Conservation (phyloP, 1,139 yeast species). For the Suhomyces choctaworum region DNA sequence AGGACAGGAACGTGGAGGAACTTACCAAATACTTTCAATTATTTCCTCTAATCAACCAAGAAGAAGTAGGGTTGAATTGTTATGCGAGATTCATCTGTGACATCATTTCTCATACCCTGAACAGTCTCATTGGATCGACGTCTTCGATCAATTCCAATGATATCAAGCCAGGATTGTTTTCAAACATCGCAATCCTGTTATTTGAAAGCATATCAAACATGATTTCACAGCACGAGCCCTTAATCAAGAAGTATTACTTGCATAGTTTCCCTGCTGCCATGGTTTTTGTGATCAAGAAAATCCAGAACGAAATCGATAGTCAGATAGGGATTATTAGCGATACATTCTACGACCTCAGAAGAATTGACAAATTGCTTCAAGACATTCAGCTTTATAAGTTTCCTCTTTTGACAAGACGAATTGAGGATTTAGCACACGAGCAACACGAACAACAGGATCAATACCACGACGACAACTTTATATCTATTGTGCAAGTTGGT, state of each 20-base stretch:
- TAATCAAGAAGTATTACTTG: constrained; percentile 74
- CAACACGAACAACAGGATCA: constrained; percentile 6
- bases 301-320: constrained; percentile 86
- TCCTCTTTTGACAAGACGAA: constrained; percentile 40
- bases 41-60: constrained; percentile 82
- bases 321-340: constrained; percentile 89
- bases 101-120: constrained; percentile 77
- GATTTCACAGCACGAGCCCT: constrained; percentile 80
- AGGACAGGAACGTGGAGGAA: constrained; percentile 60
- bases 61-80: constrained; percentile 69
- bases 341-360: constrained; percentile 75
- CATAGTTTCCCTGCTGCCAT: constrained; percentile 52
- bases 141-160: constrained; percentile 36
- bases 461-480: constrained; percentile 30
- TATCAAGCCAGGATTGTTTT: constrained; percentile 50
- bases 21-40: constrained; percentile 79
- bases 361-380: constrained; percentile 54
- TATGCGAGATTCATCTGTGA: constrained; percentile 86
- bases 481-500: constrained; percentile 54
- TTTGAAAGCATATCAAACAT: constrained; percentile 86
- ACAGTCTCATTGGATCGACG: constrained; percentile 52
- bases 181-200: constrained; percentile 69
- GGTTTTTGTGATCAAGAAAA: constrained; percentile 63
- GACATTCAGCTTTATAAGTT: constrained; percentile 62
- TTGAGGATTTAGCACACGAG: constrained; percentile 17